Evolutionary conservation across 2,329 filamentous ascomycete genomes (phyloP).

Genomic region (Alternaria sp.): DNA sequence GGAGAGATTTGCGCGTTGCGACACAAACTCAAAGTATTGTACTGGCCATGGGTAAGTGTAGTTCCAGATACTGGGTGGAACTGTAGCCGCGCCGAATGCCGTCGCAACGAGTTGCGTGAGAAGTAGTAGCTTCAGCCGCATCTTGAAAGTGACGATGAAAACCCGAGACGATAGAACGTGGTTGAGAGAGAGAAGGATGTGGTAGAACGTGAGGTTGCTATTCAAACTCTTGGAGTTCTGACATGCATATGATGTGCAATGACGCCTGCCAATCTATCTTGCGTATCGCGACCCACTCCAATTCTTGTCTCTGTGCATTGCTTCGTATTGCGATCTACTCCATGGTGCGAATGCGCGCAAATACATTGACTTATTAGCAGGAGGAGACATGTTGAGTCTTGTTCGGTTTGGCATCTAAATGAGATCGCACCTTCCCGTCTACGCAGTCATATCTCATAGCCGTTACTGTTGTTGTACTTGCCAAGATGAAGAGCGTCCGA

Average conservation of each 20-base stretch:
- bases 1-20: conserved; percentile 57
- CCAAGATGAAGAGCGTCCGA: not conserved
- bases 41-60: conserved; percentile 60
- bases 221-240: not conserved
- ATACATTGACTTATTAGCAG: not conserved
- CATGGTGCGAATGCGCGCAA: not conserved
- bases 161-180: not conserved
- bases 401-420: not conserved
- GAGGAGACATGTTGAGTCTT: not conserved
- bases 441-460: not conserved
- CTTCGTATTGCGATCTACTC: not conserved
- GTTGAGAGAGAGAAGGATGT: not conserved
- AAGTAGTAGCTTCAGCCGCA: conserved; percentile 6
- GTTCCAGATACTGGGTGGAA: conserved; percentile 29
- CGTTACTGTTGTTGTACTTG: not conserved
- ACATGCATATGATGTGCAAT: conserved; percentile 1
- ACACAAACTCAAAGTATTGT: conserved; percentile 57
- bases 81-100: conserved; percentile 6
- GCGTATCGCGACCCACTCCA: not conserved
- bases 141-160: not conserved
- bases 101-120: conserved; percentile 11
- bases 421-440: too few species aligned
- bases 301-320: not conserved
- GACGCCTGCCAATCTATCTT: conserved; percentile 2
- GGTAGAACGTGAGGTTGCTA: not conserved